Evolutionary conservation across 2,329 filamentous ascomycete genomes (phyloP), one percentile per base, ranked within the genome.

Genomic region (Neoascochyta sp.): DNA sequence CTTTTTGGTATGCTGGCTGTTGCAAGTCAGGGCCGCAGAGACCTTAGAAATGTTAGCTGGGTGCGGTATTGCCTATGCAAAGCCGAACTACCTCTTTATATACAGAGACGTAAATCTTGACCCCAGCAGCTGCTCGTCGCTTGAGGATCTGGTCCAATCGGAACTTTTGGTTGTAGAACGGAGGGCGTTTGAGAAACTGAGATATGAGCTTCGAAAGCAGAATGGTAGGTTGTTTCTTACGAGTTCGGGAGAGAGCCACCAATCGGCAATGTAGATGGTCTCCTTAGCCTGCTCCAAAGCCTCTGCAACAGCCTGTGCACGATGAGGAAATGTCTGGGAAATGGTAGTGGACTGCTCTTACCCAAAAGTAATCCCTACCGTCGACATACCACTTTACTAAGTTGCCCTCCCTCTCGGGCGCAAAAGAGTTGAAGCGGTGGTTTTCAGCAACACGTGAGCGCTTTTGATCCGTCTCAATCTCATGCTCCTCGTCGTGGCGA

Each of bases 321-420:
- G 32, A 29, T 27, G 32, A 17, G 32, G 22, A 11, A 21, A 22
- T 25, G 18, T 23, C 16, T 4, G 1, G 16, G 16, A 13, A 22
- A 19, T 19, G 24, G 11, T 10, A 5, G 10, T 9, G 13, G 9
- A 5, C 4, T 16, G n/a, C 6, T 25, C 50, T 45, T 43, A 55
- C 52, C 62, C 88, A 95, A 62, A 92, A 93, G 64, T 98, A 98
- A 65, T 96, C 85, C 39, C 88, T 75, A 3, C 88, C 92, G 58
- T 96, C 92, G 8, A 96, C 86, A 64, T 95, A 96, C 89, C 90
- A 98, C 68, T 96, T 96, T 58, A 92, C 73, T 35, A 84, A 73
- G 62, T 96, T 95, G 16, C 81, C 83, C 8, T 90, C 80, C 23
- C 82, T 80, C 58, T 90, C 82, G 0, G 90, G 90, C 20, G 93